Evolutionary conservation across 257 asterid genomes (phyloP), one percentile per base, ranked within the genome.

Genomic region (Phtheirospermum japonicum): DNA sequence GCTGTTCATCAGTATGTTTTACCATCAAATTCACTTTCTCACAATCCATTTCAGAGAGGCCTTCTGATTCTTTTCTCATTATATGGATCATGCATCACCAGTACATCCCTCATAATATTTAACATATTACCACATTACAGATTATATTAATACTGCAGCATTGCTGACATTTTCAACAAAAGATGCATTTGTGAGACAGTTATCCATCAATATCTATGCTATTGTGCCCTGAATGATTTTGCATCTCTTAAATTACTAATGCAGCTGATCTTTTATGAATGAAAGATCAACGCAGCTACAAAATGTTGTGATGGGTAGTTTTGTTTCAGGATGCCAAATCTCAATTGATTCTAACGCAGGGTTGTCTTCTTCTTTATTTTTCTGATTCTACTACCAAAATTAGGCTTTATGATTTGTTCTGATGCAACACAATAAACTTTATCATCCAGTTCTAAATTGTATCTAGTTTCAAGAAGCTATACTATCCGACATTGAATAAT

Each of bases 1-100:
- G 65, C 70, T 55, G 56, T 70, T 63, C 75, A 70, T 59, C 39
- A 49, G 75, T 70, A 70, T 56, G 66, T 70, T 54, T 45, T 17
- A n/a, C 28, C 60, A 13, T 11, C 31, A 43, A 20, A 36, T 18
- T 45, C 33, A 43, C 64, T 70, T 20, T 31, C 37, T 19, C 19
- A 9, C 54, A 5, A 16, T 50, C 14, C 17, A n/a, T 39, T 59
- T 11, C 11, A 9, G 34, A 30, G 8, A 12, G 43, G 72, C 26
- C 9, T 58, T 26, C 26, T 10, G 14, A 9, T 59, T 60, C 39
- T 17, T 31, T 4, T 39, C 39, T 46, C 7, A 9, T 11, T 42
- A 9, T 61, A 57, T 17, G 18, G 23, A 55, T 53, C 32, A 52
- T 40, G 56, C 67, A 37, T 16, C 54, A 19, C 12, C 43, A 10